Conservation (phyloP, 2,329 filamentous ascomycete species). For the Dactylellina cionopaga region DNA sequence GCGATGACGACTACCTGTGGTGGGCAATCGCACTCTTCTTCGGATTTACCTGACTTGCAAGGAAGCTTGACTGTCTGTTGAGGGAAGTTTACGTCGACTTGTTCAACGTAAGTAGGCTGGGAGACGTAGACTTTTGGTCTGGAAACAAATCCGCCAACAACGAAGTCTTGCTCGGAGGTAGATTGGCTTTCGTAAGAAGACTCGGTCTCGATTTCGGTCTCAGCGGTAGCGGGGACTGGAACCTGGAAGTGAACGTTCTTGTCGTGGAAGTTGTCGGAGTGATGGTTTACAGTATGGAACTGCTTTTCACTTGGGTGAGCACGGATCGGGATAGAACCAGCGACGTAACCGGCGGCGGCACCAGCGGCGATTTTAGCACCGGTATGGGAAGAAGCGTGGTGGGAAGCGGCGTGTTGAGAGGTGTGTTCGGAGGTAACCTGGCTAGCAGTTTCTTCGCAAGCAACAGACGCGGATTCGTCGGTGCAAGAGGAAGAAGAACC, state of each 20-base stretch:
- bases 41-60: slow-evolving; percentile 45
- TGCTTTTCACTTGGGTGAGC: slow-evolving; percentile 46
- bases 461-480: slow-evolving; percentile 51
- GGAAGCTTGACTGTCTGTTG: slow-evolving; percentile 15
- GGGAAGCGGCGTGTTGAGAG: slow-evolving; percentile 41
- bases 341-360: slow-evolving; percentile 40
- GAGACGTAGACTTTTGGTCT: slow-evolving; percentile 43
- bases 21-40: slow-evolving; percentile 29
- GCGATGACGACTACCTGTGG: slow-evolving; percentile 36
- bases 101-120: slow-evolving; percentile 46
- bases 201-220: slow-evolving; percentile 37
- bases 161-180: slow-evolving; percentile 34
- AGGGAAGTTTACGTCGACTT: slow-evolving; percentile 46
- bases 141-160: neutral
- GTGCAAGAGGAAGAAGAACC: slow-evolving; percentile 51
- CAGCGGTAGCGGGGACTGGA: too few species aligned
- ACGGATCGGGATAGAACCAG: slow-evolving; percentile 39
- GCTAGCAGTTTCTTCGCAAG: slow-evolving; percentile 49
- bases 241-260: slow-evolving; percentile 59
- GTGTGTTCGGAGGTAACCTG: slow-evolving; percentile 55
- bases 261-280: slow-evolving; percentile 51
- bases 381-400: slow-evolving; percentile 32
- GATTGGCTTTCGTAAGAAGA: slow-evolving; percentile 48
- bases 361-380: slow-evolving; percentile 31
- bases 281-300: slow-evolving; percentile 51